Percentiles rank a stretch among this genome's conserved stretches.
These are phyloP conservation scores for Pythium brachiatum DNA, from an alignment of 352 stramenopile species.

Conservation along the genomic window DNA sequence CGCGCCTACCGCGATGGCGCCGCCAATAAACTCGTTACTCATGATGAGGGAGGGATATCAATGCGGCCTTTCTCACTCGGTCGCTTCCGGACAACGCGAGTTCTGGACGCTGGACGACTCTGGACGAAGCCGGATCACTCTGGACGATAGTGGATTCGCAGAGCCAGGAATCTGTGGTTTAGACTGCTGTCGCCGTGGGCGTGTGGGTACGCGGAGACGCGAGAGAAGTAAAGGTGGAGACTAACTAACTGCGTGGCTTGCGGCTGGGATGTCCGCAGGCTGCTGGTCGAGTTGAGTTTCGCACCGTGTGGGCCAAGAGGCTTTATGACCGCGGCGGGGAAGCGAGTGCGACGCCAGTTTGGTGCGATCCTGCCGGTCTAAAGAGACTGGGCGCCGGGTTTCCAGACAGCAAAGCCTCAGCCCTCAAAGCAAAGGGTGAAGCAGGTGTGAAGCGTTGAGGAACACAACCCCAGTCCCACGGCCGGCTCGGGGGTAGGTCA, in stretches of 20 bases:
- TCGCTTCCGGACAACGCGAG: background rate
- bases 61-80: background rate
- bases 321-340: background rate
- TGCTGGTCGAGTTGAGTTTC: background rate
- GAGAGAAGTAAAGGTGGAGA: constrained; percentile 1
- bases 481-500: constrained; percentile 7
- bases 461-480: constrained; percentile 1
- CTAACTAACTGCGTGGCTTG: background rate
- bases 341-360: background rate
- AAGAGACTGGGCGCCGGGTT: background rate
- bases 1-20: constrained; percentile 68
- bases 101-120: background rate
- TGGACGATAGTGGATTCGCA: background rate
- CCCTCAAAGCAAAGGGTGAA: background rate
- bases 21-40: constrained; percentile 78
- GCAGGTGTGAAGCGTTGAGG: background rate
- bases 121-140: background rate
- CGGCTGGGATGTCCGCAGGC: background rate
- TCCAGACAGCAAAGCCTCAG: background rate
- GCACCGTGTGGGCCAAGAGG: constrained; percentile 2
- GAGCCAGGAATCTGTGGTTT: too few species aligned
- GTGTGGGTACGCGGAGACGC: background rate
- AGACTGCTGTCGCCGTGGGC: too few species aligned
- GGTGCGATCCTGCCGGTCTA: constrained; percentile 1
- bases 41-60: constrained; percentile 21